Conservation (phyloP, 1,284 basidiomycete species). For the Ganoderma lingzhi region DNA sequence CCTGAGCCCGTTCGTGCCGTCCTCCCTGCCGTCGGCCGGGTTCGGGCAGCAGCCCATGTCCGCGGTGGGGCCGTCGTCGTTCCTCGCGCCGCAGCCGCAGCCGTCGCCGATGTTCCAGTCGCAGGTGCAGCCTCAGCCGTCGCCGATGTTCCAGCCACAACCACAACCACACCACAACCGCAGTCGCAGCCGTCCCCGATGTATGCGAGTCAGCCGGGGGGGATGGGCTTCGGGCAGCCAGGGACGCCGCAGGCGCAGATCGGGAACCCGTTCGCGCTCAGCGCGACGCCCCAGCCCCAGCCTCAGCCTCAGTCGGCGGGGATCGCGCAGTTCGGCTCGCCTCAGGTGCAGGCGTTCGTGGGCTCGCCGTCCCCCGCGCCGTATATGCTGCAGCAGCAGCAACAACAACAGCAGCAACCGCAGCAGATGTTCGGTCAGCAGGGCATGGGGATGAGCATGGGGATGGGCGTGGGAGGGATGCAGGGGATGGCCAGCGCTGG, state of each 20-base stretch:
- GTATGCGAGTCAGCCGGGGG: background rate
- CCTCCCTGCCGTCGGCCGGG: slow-evolving; percentile 21
- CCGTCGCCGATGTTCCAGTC: slow-evolving; percentile 23
- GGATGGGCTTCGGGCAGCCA: slow-evolving; percentile 30
- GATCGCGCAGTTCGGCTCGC: slow-evolving; percentile 10
- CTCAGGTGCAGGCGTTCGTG: slow-evolving; percentile 26
- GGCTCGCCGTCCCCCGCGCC: slow-evolving; percentile 27
- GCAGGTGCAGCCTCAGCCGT: slow-evolving; percentile 27
- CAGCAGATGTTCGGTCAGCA: slow-evolving; percentile 27
- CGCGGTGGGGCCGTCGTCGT: slow-evolving; percentile 24
- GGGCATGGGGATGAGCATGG: slow-evolving; percentile 6
- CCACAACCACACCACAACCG: background rate
- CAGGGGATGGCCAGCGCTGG: slow-evolving; percentile 1
- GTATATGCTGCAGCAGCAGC: too few relatives aligned
- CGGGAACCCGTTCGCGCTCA: slow-evolving; percentile 32
- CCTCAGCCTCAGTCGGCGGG: slow-evolving; percentile 25
- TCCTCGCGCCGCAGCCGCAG: slow-evolving; percentile 27
- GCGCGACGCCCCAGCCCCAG: background rate
- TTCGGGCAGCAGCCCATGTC: slow-evolving; percentile 18
- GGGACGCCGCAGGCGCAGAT: slow-evolving; percentile 19
- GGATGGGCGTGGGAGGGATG: slow-evolving; percentile 4
- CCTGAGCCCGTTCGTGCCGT: slow-evolving; percentile 37
- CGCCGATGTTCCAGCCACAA: slow-evolving; percentile 31
- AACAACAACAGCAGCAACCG: slow-evolving; percentile 18
- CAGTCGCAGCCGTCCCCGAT: too few relatives aligned